Base-by-base conservation (phyloP, 495 filamentous ascomycete genomes). In the Trichocladium uniseriatum region DNA sequence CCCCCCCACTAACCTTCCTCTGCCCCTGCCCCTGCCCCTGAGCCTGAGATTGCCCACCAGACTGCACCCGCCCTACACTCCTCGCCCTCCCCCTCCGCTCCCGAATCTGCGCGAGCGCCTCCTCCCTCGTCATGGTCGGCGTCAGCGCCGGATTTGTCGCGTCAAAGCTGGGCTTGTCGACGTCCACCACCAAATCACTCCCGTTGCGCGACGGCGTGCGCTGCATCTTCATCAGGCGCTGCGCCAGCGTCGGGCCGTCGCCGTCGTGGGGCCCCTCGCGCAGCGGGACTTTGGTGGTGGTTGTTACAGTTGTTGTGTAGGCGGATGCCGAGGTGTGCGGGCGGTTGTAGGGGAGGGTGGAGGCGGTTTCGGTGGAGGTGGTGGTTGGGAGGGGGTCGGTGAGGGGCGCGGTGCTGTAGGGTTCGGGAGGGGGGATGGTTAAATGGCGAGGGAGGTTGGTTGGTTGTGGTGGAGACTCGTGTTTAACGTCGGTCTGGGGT, bases 81-180 rank as follows among this genome's bases (percentile, higher is more conserved):
- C 56, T 45, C 18, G 61, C 74, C 15, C 77, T 62, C 3, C 70
- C 77, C 27, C 77, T 59, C 0, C 77, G 67, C 53, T 76, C 73
- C 36, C 70, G 61, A 43, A 80, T 79, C 66, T 73, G 67, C 16
- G 70, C 74, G 4, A 80, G 64, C n/a, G 74, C 74, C 60, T 80
- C 63, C 60, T 80, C 77, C 43, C 77, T 65, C 27, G 73, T 72
- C 74, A 79, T 76, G 32, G 75, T 78, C 7, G 75, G 76, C 38
- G 68, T 72, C 32, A 78, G 49, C 8, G 69, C 69, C 15, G 72
- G 69, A 63, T 75, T 75, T 49, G 59, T 74, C 16, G 64, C 56
- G 60, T 73, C 70, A 46, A 74, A 75, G 28, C 53, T 61, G 1
- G 63, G 63, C 36, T 43, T 43, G 32, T 61, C 56, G n/a, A n/a